Evolutionary conservation across 1,284 basidiomycete genomes (phyloP), one percentile per base, ranked within the genome.

Genomic region (Malassezia furfur): DNA sequence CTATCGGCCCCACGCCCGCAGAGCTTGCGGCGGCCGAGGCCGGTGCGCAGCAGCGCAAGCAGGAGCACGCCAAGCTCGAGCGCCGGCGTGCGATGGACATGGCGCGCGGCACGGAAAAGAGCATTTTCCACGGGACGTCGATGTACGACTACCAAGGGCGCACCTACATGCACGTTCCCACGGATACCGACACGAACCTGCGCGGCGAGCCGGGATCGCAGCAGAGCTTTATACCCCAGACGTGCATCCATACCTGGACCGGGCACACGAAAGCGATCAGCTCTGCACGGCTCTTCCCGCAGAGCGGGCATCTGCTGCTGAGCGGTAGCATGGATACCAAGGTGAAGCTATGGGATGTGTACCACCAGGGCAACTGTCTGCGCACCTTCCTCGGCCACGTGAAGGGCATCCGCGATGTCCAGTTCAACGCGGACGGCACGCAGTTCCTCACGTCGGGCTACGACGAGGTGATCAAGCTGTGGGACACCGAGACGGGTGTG

Each of bases 281-380:
- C n/a, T 87, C 86, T 50, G 84, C 98, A 61, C 85, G 88, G 51
- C 79, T 90, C 38, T 91, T 98, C 78, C 94, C 94, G 7, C 80
- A 85, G 55, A 91, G 88, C 12, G 91, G 91, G 0, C 94, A 99
- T 77, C 78, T 98, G 30, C 75, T 98, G 60, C 82, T 98, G 57
- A 91, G 87, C 70, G 91, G 85, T 1, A 91, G 88, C 53, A 93
- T 96, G 89, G 94, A 99, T 76, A 96, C 90, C 9, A 93, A 96
- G 76, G 88, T 99, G 78, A 99, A 99, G 88, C 82, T 99, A 37
- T 99, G 94, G 94, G 94, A 98, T 71, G 83, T 96, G 2, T 98
- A 99, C 72, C 88, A 89, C 52, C 88, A 94, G 72, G 89, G 91
- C 52, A 91, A 94, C 68, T 96, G 91, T 73, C 78, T 98, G 51